Percentiles rank a stretch among this genome's conserved stretches.
These are phyloP conservation scores for Penicillium sp. DNA, from an alignment of 2,329 filamentous ascomycete species.

Conservation along the genomic window DNA sequence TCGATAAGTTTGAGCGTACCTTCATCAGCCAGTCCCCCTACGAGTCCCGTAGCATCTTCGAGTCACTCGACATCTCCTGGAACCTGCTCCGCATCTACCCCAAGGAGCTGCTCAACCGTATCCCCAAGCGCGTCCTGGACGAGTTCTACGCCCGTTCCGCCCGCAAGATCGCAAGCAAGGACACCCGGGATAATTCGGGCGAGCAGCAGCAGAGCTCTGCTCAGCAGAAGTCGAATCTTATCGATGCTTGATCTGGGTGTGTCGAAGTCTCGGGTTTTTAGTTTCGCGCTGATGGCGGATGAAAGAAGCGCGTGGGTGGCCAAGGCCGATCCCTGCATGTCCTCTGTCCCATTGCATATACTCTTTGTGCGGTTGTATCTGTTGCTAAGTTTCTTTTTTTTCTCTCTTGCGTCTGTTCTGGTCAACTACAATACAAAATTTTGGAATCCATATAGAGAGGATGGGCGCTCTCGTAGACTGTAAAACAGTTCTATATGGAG, in stretches of 20 bases:
- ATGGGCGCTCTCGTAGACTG: too few species aligned
- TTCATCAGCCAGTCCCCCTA: slow-evolving; percentile 93
- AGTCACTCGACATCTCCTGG: slow-evolving; percentile 95
- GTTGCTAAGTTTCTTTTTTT: slow-evolving; percentile 15
- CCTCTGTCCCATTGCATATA: slow-evolving; percentile 23
- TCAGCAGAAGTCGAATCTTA: slow-evolving; percentile 38
- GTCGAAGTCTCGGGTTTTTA: background rate
- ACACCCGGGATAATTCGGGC: slow-evolving; percentile 46
- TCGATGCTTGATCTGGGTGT: slow-evolving; percentile 37
- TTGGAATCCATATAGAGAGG: slow-evolving; percentile 1
- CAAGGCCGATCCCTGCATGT: slow-evolving; percentile 5
- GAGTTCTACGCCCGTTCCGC: slow-evolving; percentile 71
- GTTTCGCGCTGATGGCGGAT: slow-evolving; percentile 5
- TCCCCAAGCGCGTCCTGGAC: slow-evolving; percentile 77
- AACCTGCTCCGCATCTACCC: slow-evolving; percentile 94
- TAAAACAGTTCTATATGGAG: too few species aligned
- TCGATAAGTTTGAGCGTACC: slow-evolving; percentile 95
- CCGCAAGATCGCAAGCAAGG: slow-evolving; percentile 47
- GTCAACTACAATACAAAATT: slow-evolving; percentile 11
- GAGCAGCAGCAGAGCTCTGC: slow-evolving; percentile 28
- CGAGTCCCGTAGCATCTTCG: slow-evolving; percentile 85
- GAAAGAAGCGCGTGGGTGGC: slow-evolving; percentile 1
- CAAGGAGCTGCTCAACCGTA: slow-evolving; percentile 96
- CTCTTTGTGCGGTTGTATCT: slow-evolving; percentile 21
- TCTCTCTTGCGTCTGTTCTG: slow-evolving; percentile 8